Percentiles rank a stretch among this genome's conserved stretches.
phyloP scores from a whole-genome alignment of 345 rosid species.

The Eucalyptus decipiens region DNA sequence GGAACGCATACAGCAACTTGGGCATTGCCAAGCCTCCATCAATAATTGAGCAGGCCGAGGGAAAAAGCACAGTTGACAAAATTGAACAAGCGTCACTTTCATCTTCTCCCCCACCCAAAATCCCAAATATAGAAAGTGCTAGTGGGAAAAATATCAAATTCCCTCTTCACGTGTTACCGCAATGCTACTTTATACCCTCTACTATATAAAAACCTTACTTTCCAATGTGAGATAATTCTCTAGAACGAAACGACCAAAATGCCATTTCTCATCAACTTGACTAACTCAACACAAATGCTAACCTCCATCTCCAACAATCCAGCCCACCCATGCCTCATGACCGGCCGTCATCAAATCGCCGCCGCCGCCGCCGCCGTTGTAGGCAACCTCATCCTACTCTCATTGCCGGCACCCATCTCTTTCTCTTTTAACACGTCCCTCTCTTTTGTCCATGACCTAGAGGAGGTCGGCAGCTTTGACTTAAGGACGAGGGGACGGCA shows the following conservation, averaged over 20 bases:
- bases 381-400: background rate
- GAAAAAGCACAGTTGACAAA: background rate
- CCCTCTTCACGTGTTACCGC: background rate
- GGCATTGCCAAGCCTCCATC: background rate
- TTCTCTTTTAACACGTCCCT: background rate
- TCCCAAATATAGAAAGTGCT: background rate
- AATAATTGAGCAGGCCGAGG: background rate
- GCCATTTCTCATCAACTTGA: background rate
- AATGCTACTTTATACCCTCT: background rate
- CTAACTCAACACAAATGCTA: background rate
- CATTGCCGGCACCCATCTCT: background rate
- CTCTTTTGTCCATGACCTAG: background rate
- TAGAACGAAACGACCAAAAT: background rate
- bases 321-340: background rate
- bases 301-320: background rate
- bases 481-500: background rate
- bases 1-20: background rate
- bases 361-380: rapidly evolving
- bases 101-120: background rate
- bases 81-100: background rate
- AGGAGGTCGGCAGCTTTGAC: background rate
- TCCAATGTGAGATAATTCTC: background rate
- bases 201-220: background rate
- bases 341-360: background rate
- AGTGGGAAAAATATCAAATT: background rate